These are phyloP conservation scores for Debaryomyces sp. DNA, from an alignment of 1,139 yeast species.

Conservation along the genomic window DNA sequence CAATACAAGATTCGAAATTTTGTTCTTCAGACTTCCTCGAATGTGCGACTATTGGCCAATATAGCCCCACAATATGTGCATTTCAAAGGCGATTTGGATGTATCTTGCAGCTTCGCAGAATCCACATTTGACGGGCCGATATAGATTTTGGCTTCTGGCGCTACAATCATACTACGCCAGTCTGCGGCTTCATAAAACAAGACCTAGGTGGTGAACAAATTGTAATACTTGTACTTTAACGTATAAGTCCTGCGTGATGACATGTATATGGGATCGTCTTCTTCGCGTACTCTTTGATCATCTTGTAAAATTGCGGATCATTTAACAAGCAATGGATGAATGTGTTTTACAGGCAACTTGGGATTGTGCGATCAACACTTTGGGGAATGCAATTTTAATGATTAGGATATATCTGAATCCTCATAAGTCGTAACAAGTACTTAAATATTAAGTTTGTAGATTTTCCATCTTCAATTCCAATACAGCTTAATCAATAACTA, in stretches of 20 bases:
- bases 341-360: constrained; percentile 44
- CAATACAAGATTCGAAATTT: background rate
- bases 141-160: background rate
- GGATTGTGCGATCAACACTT: constrained; percentile 61
- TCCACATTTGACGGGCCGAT: constrained; percentile 19
- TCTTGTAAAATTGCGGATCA: constrained; percentile 29
- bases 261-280: no score
- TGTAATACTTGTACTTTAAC: no score
- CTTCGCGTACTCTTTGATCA: constrained; percentile 40
- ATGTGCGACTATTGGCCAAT: constrained; percentile 45
- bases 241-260: no score
- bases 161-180: background rate
- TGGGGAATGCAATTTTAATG: constrained; percentile 64
- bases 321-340: constrained; percentile 59
- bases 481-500: no score
- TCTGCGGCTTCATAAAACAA: constrained; percentile 29
- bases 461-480: background rate
- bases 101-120: constrained; percentile 26
- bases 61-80: constrained; percentile 53
- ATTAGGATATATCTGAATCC: constrained; percentile 43
- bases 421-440: constrained; percentile 24
- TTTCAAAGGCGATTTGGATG: constrained; percentile 35
- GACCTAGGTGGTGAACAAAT: constrained; percentile 69
- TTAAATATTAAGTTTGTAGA: background rate
- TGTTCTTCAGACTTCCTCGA: constrained; percentile 41